These are phyloP conservation scores for Sporisorium sorghi DNA, from an alignment of 1,284 basidiomycete genomes.

Conservation along the genomic window DNA sequence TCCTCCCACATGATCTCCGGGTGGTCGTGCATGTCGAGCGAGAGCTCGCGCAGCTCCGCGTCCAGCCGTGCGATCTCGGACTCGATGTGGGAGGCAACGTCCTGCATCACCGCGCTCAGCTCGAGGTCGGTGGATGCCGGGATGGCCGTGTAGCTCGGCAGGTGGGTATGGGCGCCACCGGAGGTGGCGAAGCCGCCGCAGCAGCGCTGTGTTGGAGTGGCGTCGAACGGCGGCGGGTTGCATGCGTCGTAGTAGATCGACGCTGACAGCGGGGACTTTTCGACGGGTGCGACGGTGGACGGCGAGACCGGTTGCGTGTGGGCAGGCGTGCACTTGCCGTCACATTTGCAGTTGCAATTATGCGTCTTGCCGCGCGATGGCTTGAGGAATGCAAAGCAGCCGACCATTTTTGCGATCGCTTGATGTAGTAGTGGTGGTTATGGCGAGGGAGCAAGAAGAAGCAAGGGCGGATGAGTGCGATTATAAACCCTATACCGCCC, in stretches of 20 bases:
- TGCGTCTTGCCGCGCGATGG: slow-evolving; percentile 18
- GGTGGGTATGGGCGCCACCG: slow-evolving; percentile 25
- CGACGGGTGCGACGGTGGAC: not conserved
- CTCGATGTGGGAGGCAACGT: slow-evolving; percentile 52
- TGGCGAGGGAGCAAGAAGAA: slow-evolving; percentile 2
- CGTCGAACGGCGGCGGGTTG: slow-evolving; percentile 38
- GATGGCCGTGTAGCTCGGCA: slow-evolving; percentile 26
- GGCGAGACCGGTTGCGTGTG: not conserved
- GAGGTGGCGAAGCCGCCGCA: slow-evolving; percentile 29
- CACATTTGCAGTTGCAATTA: slow-evolving; percentile 22
- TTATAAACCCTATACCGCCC: not conserved
- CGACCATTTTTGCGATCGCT: slow-evolving; percentile 12
- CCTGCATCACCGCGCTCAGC: slow-evolving; percentile 28
- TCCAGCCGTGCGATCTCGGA: slow-evolving; percentile 51
- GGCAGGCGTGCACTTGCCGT: slow-evolving; percentile 20
- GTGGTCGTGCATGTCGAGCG: slow-evolving; percentile 66
- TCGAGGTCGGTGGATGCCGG: slow-evolving; percentile 10
- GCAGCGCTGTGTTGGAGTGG: slow-evolving; percentile 25
- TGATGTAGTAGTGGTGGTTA: not conserved
- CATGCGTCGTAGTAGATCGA: slow-evolving; percentile 49
- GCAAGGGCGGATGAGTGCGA: too few relatives aligned
- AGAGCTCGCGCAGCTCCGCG: slow-evolving; percentile 65
- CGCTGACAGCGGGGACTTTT: slow-evolving; percentile 34
- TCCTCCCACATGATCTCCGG: slow-evolving; percentile 68
- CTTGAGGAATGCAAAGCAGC: slow-evolving; percentile 47